Evolutionary conservation across 2,329 filamentous ascomycete species (phyloP), one percentile per base, ranked within the genome.

Genomic region (Hawksworthiomyces lignivorus): DNA sequence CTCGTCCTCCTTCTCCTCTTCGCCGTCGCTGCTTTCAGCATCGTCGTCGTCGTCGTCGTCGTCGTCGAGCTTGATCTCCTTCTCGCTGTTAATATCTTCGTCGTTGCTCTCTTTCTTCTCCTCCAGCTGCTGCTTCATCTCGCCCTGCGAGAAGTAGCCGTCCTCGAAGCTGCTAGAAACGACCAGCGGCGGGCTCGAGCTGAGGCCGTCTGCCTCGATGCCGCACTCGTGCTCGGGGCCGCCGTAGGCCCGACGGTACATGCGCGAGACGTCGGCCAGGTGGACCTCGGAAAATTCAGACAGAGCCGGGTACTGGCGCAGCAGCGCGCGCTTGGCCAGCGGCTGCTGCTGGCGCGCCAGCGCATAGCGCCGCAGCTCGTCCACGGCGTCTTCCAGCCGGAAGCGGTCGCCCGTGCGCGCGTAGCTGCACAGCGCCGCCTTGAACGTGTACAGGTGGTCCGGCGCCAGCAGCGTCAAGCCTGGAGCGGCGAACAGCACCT

Each of bases 381-480:
- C 76, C 36, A 82, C 74, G 21, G 78, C 75, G 36, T 77, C 70
- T 50, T 80, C 75, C 8, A 82, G 65, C 10, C 70, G 65, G 24
- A 63, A 54, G 10, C 60, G 60, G 27, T 62, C 62, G 15, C 56
- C 58, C 1, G 65, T 68, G 44, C 64, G 65, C 5, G 72, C 68
- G 55, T 81, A 81, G 48, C 68, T 69, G 15, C 72, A 68, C 10
- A 83, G 65, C 1, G 76, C 74, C 35, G 68, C 66, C 56, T 81
- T 81, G 62, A 84, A 76, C 31, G 73, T 77, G 60, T 81, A 84
- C 34, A 81, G 58, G 37, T 75, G 68, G 56, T 83, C 79, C 10
- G 82, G 66, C 0, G 75, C 69, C 12, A 81, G 56, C 7, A 84
- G 61, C 0, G 70, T 78, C 10, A 84, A 64, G 15, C 76, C 75